These are phyloP conservation scores for Termitomyces sp. DNA, from an alignment of 768 basidiomycete species.

Conservation along the genomic window DNA sequence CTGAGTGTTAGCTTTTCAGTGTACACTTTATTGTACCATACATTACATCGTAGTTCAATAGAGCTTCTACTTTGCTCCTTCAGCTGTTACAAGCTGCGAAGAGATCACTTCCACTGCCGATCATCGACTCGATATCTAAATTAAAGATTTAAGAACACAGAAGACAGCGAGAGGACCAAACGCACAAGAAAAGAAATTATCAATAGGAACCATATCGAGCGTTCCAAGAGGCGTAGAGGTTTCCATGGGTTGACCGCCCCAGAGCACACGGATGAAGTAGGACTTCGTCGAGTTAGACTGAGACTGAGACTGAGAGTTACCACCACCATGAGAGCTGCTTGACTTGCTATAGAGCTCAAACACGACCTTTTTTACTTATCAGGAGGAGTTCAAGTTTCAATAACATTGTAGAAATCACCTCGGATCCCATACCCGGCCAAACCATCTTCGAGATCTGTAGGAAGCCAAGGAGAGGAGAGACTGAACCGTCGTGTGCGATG, in stretches of 20 bases:
- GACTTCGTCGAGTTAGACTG: background rate
- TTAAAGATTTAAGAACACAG: no score
- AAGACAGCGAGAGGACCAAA: background rate
- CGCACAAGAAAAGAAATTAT: constrained; percentile 43
- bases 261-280: constrained; percentile 46
- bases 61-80: background rate
- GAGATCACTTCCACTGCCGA: constrained; percentile 34
- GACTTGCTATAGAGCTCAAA: constrained; percentile 42
- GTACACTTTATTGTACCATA: background rate
- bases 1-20: background rate
- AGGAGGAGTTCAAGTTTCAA: background rate
- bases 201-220: constrained; percentile 44
- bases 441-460: constrained; percentile 50
- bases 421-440: constrained; percentile 59
- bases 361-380: constrained; percentile 27
- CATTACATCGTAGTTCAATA: background rate
- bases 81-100: constrained; percentile 27
- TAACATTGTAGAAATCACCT: constrained; percentile 22
- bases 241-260: constrained; percentile 49
- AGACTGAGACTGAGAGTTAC: background rate
- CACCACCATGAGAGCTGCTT: background rate
- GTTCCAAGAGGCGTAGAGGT: constrained; percentile 47
- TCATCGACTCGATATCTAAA: constrained; percentile 39
- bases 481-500: constrained; percentile 52
- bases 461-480: constrained; percentile 47